Evolutionary conservation across 768 basidiomycete species (phyloP).

Genomic region (Leccinum subtestaceum): DNA sequence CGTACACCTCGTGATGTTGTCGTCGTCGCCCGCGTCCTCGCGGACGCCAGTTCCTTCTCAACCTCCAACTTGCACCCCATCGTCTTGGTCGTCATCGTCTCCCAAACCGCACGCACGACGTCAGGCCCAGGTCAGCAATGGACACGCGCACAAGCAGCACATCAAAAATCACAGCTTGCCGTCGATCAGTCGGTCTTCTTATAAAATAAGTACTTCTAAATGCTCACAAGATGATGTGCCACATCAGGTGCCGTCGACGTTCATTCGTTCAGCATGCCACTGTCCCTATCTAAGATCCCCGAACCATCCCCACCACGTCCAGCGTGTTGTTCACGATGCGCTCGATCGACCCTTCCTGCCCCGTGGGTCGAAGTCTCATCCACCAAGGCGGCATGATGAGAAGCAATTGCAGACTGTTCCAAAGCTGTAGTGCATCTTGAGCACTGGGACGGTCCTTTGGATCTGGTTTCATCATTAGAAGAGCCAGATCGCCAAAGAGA

Average conservation of each 20-base stretch:
- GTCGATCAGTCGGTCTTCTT: too few species aligned
- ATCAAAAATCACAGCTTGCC: too few species aligned
- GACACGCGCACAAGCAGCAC: too few species aligned
- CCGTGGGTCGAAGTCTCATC: conserved; percentile 6
- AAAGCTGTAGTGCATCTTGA: not conserved
- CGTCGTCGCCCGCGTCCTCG: too few species aligned
- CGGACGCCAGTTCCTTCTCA: too few species aligned
- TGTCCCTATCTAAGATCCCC: conserved; percentile 3
- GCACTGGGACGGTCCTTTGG: conserved; percentile 5
- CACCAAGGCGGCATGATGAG: conserved; percentile 1
- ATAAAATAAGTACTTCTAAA: not conserved
- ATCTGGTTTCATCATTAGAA: conserved; percentile 5
- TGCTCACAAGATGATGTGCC: not conserved
- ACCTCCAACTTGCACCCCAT: too few species aligned
- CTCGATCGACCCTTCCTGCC: conserved; percentile 11
- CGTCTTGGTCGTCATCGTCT: too few species aligned
- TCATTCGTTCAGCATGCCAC: too few species aligned
- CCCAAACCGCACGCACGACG: too few species aligned
- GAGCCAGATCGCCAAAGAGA: not conserved
- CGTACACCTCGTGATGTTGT: too few species aligned
- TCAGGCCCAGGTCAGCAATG: too few species aligned
- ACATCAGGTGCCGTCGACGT: not conserved
- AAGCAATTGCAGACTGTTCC: conserved; percentile 7
- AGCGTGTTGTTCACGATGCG: conserved; percentile 15
- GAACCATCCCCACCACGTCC: conserved; percentile 13